Base-by-base conservation (phyloP, 164 flowering plant species). In the Brasenia schreberi region DNA sequence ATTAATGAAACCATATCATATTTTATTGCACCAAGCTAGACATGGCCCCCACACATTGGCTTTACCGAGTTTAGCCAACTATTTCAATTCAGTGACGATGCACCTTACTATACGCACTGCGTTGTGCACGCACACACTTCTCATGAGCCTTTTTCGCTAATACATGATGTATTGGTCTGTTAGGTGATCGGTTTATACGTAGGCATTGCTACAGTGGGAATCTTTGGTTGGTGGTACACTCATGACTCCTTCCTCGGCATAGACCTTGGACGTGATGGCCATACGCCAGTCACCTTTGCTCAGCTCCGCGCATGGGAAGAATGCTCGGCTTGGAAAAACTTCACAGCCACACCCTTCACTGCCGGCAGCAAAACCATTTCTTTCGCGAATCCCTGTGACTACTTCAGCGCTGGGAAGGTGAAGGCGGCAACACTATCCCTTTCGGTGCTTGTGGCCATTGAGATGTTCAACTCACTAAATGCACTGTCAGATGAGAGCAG, bases 141-240 rank as follows among this genome's bases (percentile, higher is more conserved):
- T 33, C 39, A 33, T 33, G 39, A 33, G 39, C 39, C 39, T 33
- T 33, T 33, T 33, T 33, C 72, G 63, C 70, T 33, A 33, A 33
- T 33, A 33, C 39, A 33, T 33, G 39, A 33, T 33, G 39, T 33
- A 33, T 33, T 33, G 39, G 39, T 33, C 39, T 33, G 39, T 33
- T 86, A 92, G 97, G 90, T 89, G 59, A 85, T 92, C 61, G 98
- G 98, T 68, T 82, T 86, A 9, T 89, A 92, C 66, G 98, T 92
- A 45, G 98, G 95, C 62, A 75, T 87, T 49, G 96, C 96, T 62
- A 92, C 96, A 1, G 98, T 92, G 43, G 95, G 98, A 65, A 63
- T 92, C 60, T 92, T 92, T 65, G 61, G 86, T 65, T 18, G 89
- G 70, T 92, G 98, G 98, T 92, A 86, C 79, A 89, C 96, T n/a